Percentiles rank a stretch among this genome's conserved stretches.
These are phyloP conservation scores for Heliamphora pulchella DNA, from an alignment of 179 eudicot species.

Conservation along the genomic window DNA sequence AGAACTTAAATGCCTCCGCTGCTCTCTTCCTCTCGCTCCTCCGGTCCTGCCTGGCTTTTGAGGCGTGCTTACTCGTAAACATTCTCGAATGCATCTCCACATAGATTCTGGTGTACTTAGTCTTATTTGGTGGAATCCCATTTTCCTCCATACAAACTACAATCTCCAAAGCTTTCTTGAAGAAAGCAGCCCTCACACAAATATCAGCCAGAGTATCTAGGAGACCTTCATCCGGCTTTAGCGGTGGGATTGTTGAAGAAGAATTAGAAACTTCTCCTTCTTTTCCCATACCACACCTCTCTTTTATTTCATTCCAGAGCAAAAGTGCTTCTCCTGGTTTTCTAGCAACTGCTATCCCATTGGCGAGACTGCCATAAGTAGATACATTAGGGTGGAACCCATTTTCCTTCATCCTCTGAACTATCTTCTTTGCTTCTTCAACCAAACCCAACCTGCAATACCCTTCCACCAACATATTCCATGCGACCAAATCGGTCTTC, in stretches of 20 bases:
- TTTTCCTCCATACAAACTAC: constrained; percentile 96
- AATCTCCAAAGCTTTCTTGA: constrained; percentile 91
- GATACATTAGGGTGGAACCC: constrained; percentile 74
- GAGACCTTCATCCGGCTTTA: constrained; percentile 78
- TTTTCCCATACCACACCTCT: constrained; percentile 46
- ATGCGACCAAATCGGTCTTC: constrained; percentile 79
- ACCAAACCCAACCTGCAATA: constrained; percentile 68
- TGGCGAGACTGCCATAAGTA: constrained; percentile 92
- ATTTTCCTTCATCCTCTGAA: constrained; percentile 62
- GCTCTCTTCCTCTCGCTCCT: constrained; percentile 87
- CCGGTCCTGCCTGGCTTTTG: constrained; percentile 82
- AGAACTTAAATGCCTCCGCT: constrained; percentile 96
- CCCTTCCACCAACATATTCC: constrained; percentile 94
- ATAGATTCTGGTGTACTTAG: constrained; percentile 78
- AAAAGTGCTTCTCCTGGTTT: constrained; percentile 92
- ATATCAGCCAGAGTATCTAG: constrained; percentile 87
- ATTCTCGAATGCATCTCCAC: constrained; percentile 98
- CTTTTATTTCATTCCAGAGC: constrained; percentile 89
- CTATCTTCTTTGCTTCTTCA: constrained; percentile 65
- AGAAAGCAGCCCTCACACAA: constrained; percentile 94
- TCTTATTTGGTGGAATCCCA: constrained; percentile 83
- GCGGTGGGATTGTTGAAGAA: constrained; percentile 33
- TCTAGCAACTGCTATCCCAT: constrained; percentile 77
- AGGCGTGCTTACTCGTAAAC: constrained; percentile 98
- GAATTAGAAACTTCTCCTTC: constrained; percentile 33